Percentiles rank a stretch among this genome's conserved stretches.
phyloP scores from a whole-genome alignment of 2,329 filamentous ascomycete species.

The Xylariaceae sp. region DNA sequence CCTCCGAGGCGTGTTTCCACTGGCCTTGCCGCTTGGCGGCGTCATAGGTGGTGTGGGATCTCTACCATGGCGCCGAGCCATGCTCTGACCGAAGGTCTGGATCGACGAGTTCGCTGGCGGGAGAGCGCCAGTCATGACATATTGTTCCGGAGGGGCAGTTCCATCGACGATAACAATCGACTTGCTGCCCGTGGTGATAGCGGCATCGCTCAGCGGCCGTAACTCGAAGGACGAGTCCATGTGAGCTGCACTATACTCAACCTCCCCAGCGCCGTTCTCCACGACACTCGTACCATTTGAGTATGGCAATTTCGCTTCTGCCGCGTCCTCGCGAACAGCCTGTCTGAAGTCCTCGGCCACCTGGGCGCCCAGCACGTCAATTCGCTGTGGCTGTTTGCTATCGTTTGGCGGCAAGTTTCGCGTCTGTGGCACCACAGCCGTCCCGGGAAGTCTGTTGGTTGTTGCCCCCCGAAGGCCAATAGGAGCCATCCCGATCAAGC shows the following conservation, averaged over 20 bases:
- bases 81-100: conserved; percentile 49
- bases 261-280: conserved; percentile 30
- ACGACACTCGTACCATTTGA: conserved; percentile 22
- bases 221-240: conserved; percentile 39
- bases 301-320: conserved; percentile 30
- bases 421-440: conserved; percentile 54
- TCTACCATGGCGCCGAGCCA: conserved; percentile 39
- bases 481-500: conserved; percentile 44
- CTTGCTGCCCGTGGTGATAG: conserved; percentile 73
- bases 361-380: conserved; percentile 77
- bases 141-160: conserved; percentile 46
- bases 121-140: conserved; percentile 47
- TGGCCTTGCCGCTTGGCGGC: conserved; percentile 41
- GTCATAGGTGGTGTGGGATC: conserved; percentile 59
- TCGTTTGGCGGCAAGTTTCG: conserved; percentile 38
- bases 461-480: conserved; percentile 49
- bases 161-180: conserved; percentile 85
- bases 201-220: conserved; percentile 46
- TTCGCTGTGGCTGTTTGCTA: conserved; percentile 53
- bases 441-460: conserved; percentile 54
- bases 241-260: conserved; percentile 40
- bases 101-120: conserved; percentile 41
- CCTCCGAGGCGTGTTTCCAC: conserved; percentile 41
- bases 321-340: conserved; percentile 62
- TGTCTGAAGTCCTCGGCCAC: conserved; percentile 74